Evolutionary conservation across 2,329 filamentous ascomycete genomes (phyloP), one percentile per base, ranked within the genome.

Genomic region (Dendryphion nanum): DNA sequence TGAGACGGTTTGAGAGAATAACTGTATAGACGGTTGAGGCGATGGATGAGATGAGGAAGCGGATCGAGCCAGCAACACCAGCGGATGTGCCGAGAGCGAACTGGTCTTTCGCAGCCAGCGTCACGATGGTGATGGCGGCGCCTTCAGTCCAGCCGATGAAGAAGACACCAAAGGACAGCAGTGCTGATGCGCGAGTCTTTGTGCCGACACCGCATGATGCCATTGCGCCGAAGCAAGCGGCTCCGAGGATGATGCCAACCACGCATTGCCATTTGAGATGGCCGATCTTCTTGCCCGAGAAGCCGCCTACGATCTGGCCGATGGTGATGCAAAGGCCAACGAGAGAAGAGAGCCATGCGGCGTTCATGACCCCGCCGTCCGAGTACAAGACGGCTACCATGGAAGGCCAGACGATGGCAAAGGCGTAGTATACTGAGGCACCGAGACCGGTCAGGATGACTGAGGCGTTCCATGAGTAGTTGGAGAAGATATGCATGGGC

Each of bases 401-500:
- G 14, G 48, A 45, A 1, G 65, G 64, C 64, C 64, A 69, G 10
- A 68, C 53, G 14, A 68, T 59, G 18, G 62, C 61, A 28, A 67
- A 59, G 32, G 59, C 64, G 37, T 67, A 68, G 51, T 67, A 68
- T 8, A 66, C 55, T 29, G 57, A 60, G n/a, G 65, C 64, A 14
- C 62, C 65, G 3, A 68, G 48, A 14, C 61, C 61, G 6, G 56
- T 55, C 17, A 64, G 41, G 20, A 67, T 47, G 15, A 57, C 55
- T 7, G 55, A 53, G 6, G 62, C 56, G 18, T 57, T 55, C 55
- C 61, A 63, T 15, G 42, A 48, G 18, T 46, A 44, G 45, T 68
- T 65, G 18, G 46, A 48, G 50, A 68, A 67, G 16, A 66, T 44
- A 35, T 60, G 53, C 51, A 67, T 59, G 6, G 62, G 64, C 8